phyloP scores from a whole-genome alignment of 768 basidiomycete species.

The Crassisporium funariophilum region DNA sequence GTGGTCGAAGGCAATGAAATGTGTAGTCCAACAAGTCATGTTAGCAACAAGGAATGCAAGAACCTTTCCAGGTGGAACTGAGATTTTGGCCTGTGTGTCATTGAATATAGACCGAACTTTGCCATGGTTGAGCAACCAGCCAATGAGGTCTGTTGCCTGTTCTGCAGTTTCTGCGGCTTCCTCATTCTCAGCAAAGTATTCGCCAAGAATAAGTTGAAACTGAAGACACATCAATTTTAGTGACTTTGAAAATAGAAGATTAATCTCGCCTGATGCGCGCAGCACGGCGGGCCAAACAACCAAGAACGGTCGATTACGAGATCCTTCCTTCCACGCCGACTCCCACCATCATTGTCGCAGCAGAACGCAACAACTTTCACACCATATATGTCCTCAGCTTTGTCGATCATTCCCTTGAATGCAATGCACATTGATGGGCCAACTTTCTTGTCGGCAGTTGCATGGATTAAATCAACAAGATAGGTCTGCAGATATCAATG shows the following conservation, averaged over 20 bases:
- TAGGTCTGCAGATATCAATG: slow-evolving; percentile 15
- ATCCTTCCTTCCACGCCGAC: slow-evolving; percentile 25
- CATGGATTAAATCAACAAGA: slow-evolving; percentile 23
- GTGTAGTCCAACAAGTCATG: slow-evolving; percentile 31
- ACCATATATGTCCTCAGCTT: slow-evolving; percentile 15
- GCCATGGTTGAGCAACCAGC: slow-evolving; percentile 28
- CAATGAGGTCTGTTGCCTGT: slow-evolving; percentile 26
- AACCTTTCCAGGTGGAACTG: slow-evolving; percentile 20
- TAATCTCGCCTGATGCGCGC: slow-evolving; percentile 26
- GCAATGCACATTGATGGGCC: slow-evolving; percentile 24
- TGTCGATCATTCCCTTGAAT: slow-evolving; percentile 27
- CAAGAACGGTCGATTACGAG: slow-evolving; percentile 19
- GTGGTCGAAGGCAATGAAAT: slow-evolving; percentile 25
- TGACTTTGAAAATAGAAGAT: no score
- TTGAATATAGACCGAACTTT: slow-evolving; percentile 27
- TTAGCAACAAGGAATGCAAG: slow-evolving; percentile 28
- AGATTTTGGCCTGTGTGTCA: slow-evolving; percentile 17
- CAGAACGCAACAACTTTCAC: slow-evolving; percentile 18
- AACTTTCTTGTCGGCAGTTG: slow-evolving; percentile 25
- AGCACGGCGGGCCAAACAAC: slow-evolving; percentile 23
- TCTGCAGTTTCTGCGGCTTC: slow-evolving; percentile 21
- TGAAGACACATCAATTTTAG: no score
- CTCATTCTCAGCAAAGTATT: slow-evolving; percentile 24
- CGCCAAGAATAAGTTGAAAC: slow-evolving; percentile 24
- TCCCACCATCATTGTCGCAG: slow-evolving; percentile 30